A percentile compares a stretch with the other conserved stretches of the same genome.
phyloP scores from a whole-genome alignment of 2,329 filamentous ascomycete genomes.

The Aspergillus ibericus region DNA sequence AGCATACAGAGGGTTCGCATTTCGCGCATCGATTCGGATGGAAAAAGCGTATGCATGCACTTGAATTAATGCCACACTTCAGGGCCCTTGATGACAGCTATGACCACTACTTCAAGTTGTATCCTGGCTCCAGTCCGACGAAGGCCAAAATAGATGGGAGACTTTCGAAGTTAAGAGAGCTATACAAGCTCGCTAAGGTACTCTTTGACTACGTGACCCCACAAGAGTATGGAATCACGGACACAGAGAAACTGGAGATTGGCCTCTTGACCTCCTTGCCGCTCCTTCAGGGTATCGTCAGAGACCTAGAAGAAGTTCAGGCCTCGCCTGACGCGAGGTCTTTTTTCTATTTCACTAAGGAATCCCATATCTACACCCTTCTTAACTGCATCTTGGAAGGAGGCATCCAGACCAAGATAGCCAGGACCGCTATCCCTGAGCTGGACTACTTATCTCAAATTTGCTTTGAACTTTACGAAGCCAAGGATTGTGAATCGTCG shows the following conservation, averaged over 20 bases:
- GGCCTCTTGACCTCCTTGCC: constrained; percentile 91
- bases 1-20: constrained; percentile 32
- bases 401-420: constrained; percentile 94
- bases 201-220: constrained; percentile 98
- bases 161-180: constrained; percentile 83
- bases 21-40: constrained; percentile 48
- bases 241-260: constrained; percentile 97
- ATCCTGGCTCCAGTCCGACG: constrained; percentile 70
- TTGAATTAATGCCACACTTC: constrained; percentile 44
- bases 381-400: constrained; percentile 98
- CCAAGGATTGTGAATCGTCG: constrained; percentile 74
- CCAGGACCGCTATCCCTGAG: constrained; percentile 90
- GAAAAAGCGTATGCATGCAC: constrained; percentile 53
- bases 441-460: constrained; percentile 97
- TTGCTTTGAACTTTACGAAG: constrained; percentile 97
- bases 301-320: constrained; percentile 95
- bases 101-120: constrained; percentile 83
- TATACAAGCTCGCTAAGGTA: constrained; percentile 91
- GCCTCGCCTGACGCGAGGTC: constrained; percentile 90
- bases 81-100: constrained; percentile 56
- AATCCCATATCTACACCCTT: constrained; percentile 97
- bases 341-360: constrained; percentile 99
- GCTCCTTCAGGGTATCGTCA: constrained; percentile 92
- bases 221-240: constrained; percentile 95
- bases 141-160: constrained; percentile 81